These are phyloP conservation scores for Ciborinia camelliae DNA, from an alignment of 2,329 filamentous ascomycete genomes.

Conservation along the genomic window DNA sequence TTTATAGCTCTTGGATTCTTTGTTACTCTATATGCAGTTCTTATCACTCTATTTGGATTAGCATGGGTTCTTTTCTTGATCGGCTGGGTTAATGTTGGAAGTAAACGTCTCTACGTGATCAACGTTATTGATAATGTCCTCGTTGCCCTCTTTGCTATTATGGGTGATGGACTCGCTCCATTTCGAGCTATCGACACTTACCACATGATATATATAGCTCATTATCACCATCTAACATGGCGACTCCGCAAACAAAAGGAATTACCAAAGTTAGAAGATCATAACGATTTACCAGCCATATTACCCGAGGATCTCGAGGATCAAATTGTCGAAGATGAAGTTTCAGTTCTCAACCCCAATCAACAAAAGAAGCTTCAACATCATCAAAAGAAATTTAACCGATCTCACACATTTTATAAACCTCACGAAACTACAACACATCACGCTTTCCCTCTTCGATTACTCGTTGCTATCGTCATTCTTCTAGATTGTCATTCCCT, in stretches of 20 bases:
- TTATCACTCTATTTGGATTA: conserved; percentile 81
- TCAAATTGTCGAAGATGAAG: conserved; percentile 43
- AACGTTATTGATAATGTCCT: conserved; percentile 69
- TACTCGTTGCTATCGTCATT: conserved; percentile 74
- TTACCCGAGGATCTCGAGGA: conserved; percentile 27
- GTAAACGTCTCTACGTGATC: conserved; percentile 64
- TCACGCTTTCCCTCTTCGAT: conserved; percentile 69
- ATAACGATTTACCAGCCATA: conserved; percentile 55
- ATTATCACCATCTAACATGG: conserved; percentile 63
- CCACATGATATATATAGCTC: conserved; percentile 66
- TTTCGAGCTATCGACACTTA: conserved; percentile 82
- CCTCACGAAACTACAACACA: conserved; percentile 83
- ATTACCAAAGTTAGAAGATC: conserved; percentile 55
- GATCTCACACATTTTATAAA: conserved; percentile 85
- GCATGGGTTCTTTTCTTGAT: conserved; percentile 92
- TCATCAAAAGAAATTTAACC: conserved; percentile 76
- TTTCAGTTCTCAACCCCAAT: conserved; percentile 58
- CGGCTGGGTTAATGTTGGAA: conserved; percentile 81
- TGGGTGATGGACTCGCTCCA: conserved; percentile 67
- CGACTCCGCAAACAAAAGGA: conserved; percentile 53
- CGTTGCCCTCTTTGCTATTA: conserved; percentile 66
- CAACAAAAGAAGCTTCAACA: conserved; percentile 70
- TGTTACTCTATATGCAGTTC: conserved; percentile 76
- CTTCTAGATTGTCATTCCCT: conserved; percentile 76
- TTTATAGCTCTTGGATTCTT: conserved; percentile 68